Percentiles rank a stretch among this genome's conserved stretches.
Evolutionary conservation across 192 early-diverging fungal species (phyloP).

Genomic region (Linnemannia zychae): DNA sequence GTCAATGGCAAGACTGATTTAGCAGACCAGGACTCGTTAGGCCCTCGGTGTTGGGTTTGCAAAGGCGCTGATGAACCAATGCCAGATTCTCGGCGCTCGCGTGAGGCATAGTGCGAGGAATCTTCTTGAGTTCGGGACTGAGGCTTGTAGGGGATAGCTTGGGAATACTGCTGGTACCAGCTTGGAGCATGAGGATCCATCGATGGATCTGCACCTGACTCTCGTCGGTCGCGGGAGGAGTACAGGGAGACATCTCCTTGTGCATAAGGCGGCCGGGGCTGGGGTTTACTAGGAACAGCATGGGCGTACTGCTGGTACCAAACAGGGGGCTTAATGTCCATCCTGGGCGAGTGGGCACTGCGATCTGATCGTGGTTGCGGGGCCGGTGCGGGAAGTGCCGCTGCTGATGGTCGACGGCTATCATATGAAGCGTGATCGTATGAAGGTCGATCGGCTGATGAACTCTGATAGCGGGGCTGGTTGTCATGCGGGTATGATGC

Average conservation of each 20-base stretch:
- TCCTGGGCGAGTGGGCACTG: conserved; percentile 15
- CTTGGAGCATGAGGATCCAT: neutral
- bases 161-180: neutral
- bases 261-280: conserved; percentile 18
- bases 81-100: neutral
- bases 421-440: conserved; percentile 17
- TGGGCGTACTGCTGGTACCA: conserved; percentile 54
- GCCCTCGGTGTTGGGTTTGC: neutral
- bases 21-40: conserved; percentile 2
- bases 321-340: conserved; percentile 28
- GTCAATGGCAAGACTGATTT: conserved; percentile 6
- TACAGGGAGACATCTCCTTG: conserved; percentile 10
- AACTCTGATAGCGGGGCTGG: neutral
- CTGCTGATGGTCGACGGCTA: neutral
- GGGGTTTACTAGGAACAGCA: conserved; percentile 22
- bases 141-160: neutral
- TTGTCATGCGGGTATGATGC: neutral
- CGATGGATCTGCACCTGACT: conserved; percentile 15
- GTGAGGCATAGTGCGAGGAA: neutral
- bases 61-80: neutral
- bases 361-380: conserved; percentile 13
- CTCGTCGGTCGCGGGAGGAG: conserved; percentile 5
- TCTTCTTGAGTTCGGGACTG: neutral
- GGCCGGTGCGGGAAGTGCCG: neutral
- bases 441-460: neutral